These are phyloP conservation scores for Anisodus tanguticus DNA, from an alignment of 257 asterid genomes.

Conservation along the genomic window DNA sequence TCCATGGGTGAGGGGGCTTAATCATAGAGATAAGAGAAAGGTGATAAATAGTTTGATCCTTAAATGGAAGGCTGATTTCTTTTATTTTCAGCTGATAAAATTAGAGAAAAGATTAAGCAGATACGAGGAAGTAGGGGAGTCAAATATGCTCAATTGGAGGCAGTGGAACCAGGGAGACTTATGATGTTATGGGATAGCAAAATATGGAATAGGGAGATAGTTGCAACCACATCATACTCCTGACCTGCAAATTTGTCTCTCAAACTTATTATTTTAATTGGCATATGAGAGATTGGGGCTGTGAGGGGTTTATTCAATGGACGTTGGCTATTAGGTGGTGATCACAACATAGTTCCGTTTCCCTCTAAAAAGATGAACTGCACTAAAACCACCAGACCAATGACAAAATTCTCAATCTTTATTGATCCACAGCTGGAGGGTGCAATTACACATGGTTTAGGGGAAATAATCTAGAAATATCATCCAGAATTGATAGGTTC, in stretches of 20 bases:
- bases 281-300: slow-evolving; percentile 8
- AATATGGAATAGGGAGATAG: slow-evolving; percentile 1
- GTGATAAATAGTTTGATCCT: background rate
- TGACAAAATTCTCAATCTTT: slow-evolving; percentile 10
- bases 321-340: background rate
- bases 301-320: background rate
- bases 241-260: background rate
- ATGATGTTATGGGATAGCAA: background rate
- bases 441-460: background rate
- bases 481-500: background rate
- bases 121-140: background rate
- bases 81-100: background rate
- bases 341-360: background rate
- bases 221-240: background rate
- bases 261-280: background rate
- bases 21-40: background rate
- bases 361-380: background rate
- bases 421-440: background rate
- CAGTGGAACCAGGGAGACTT: background rate
- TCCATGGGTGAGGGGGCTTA: background rate
- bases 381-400: background rate
- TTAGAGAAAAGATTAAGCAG: background rate
- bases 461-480: background rate
- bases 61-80: background rate
- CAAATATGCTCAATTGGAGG: background rate